Evolutionary conservation across 192 early-diverging fungal genomes (phyloP), one percentile per base, ranked within the genome.

Genomic region (Chytriomyces sp.): DNA sequence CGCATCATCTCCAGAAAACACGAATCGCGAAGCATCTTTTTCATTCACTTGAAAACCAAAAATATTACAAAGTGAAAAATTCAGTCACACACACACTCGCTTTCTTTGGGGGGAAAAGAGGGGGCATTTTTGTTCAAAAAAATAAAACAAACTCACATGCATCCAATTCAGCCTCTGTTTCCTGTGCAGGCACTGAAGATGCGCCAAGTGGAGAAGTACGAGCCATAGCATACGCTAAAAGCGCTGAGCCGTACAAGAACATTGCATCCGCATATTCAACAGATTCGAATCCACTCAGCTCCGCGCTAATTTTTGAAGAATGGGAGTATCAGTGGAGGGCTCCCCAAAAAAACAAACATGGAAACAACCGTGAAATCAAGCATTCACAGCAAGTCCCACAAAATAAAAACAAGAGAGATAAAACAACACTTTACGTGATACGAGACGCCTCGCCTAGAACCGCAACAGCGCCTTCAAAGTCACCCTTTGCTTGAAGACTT

Each of bases 191-290:
- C 16, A 82, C 82, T 13, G 53, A 13, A 57, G 79, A 82, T 10
- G 89, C 86, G 8, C 92, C 94, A 59, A 95, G 75, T n/a, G 93
- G 90, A 50, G 91, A 89, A 77, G 80, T 92, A 63, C 93, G 89
- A 75, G 91, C 82, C 53, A 93, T 89, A 11, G 91, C 91, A 69
- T 91, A 85, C 64, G 92, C 86, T n/a, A 94, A 76, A 7, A 95
- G 79, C 5, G 93, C 90, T 16, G 87, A 83, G 24, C 94, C 94
- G 76, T 94, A 95, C 68, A 89, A 79, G 63, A 93, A 90, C 61
- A 92, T 78, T 0, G 86, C 87, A 75, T 94, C 92, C 3, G 91
- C 94, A 75, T 89, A 93, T 61, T 86, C 80, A 45, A 82, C 82
- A 13, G 91, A 88, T 9, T 86, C 81, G 70, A 79, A 79, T 35